Base-by-base conservation (phyloP, 768 basidiomycete genomes). In the Tubosaeta sp. region DNA sequence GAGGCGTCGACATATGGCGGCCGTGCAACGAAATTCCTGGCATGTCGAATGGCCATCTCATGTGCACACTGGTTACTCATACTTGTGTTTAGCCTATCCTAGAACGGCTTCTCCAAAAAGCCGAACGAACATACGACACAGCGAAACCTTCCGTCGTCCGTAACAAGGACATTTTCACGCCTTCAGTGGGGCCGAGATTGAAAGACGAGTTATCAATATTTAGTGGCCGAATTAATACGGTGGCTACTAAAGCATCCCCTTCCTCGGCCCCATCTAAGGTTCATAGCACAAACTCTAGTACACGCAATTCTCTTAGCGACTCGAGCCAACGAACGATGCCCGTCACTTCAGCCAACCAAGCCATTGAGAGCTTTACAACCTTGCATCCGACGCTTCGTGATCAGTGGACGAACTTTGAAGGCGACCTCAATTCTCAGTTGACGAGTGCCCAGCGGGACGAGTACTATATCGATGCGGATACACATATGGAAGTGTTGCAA, bases 191-290 rank as follows among this genome's bases (percentile, higher is more conserved):
- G 11, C 68, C 71, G 25, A 78, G 76, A 35, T 66, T 71, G n/a
- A 77, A 82, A 50, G 87, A 89, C 62, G 86, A 88, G 60, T 68
- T 90, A 22, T 79, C 81, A 6, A 86, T 89, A 25, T 89, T 89
- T 65, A 81, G 85, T 45, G 88, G 88, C n/a, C 79, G 82, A 60
- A 87, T 82, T 10, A 80, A 85, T 54, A 85, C 80, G 0, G 72
- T 88, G 22, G 71, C 73, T 9, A 83, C 80, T 0, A 81, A 79
- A 51, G 61, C 63, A 1, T 51, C 72, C 6, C 46, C 72, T 16
- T 58, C 63, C 7, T 48, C 61, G 14, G 59, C 68, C 9, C 50
- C 53, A 19, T 51, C 64, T n/a, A 60, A 54, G 11, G 41, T 32
- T 31, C 50, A 55, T 42, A 33, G 16, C 12, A 5, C 53, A 9